phyloP scores from a whole-genome alignment of 2,329 filamentous ascomycete genomes.

The Fusarium paranaense region DNA sequence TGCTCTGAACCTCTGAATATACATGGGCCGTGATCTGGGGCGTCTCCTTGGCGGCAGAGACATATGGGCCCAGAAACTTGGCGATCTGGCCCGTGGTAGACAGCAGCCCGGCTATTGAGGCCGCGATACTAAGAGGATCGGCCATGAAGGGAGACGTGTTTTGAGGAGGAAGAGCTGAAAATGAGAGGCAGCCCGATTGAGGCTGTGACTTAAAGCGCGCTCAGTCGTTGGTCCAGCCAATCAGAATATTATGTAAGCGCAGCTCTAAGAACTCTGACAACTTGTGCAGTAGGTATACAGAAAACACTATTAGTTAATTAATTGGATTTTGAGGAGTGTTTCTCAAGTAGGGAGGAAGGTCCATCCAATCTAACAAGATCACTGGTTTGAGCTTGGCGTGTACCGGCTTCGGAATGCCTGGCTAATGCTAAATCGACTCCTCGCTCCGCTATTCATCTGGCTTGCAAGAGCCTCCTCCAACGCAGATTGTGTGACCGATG shows the following conservation, averaged over 20 bases:
- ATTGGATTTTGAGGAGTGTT: not conserved
- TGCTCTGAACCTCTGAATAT: constrained; percentile 19
- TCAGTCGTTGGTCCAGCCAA: not conserved
- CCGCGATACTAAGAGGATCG: constrained; percentile 20
- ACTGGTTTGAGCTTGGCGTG: too few species aligned
- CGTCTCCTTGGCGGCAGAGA: constrained; percentile 22
- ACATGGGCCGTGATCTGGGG: constrained; percentile 19
- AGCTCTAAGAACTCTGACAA: not conserved
- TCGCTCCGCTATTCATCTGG: not conserved
- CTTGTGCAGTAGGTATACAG: not conserved
- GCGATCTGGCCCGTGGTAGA: not conserved
- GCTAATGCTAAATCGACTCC: not conserved
- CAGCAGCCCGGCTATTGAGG: constrained; percentile 14
- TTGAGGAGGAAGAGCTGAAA: not conserved
- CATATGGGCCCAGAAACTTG: constrained; percentile 16
- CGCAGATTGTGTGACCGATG: not conserved
- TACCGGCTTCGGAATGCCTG: not conserved
- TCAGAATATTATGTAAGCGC: not conserved
- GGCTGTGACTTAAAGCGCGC: not conserved
- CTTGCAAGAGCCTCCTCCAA: not conserved
- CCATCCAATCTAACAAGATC: not conserved
- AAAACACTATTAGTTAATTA: not conserved
- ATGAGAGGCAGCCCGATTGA: constrained; percentile 1
- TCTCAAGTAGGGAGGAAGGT: not conserved
- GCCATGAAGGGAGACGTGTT: not conserved